A percentile compares a stretch with the other conserved stretches of the same genome.
phyloP scores from a whole-genome alignment of 2,329 filamentous ascomycete species.

The Trichoderma semiorbis region DNA sequence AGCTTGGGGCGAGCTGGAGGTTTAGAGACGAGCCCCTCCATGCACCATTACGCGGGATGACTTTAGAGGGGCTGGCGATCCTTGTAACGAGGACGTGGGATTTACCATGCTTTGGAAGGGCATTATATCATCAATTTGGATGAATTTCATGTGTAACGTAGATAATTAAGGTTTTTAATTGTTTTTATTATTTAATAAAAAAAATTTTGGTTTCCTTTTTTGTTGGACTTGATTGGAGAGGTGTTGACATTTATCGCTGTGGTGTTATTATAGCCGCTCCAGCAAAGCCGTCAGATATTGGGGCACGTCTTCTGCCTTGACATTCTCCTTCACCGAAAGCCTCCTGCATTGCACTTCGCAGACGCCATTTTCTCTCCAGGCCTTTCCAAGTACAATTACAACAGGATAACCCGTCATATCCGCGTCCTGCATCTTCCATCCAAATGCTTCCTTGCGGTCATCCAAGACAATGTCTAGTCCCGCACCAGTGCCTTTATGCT shows the following conservation, averaged over 20 bases:
- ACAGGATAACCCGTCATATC: slow-evolving; percentile 87
- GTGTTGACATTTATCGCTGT: background rate
- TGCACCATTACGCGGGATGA: slow-evolving; percentile 29
- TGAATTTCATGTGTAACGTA: background rate
- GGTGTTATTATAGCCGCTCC: slow-evolving; percentile 47
- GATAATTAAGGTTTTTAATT: background rate
- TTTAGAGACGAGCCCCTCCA: slow-evolving; percentile 25
- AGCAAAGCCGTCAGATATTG: slow-evolving; percentile 46
- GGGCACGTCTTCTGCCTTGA: slow-evolving; percentile 45
- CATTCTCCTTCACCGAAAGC: slow-evolving; percentile 58
- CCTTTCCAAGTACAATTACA: slow-evolving; percentile 71
- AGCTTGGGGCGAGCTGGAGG: slow-evolving; percentile 5
- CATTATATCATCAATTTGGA: background rate
- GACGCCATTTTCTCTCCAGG: slow-evolving; percentile 56
- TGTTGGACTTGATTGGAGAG: background rate
- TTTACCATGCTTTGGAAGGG: background rate
- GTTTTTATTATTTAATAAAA: background rate
- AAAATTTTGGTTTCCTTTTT: no score
- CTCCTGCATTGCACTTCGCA: slow-evolving; percentile 78
- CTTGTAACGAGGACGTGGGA: slow-evolving; percentile 28
- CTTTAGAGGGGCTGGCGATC: slow-evolving; percentile 31
- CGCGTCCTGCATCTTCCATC: slow-evolving; percentile 88
- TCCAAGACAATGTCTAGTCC: slow-evolving; percentile 67
- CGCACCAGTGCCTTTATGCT: slow-evolving; percentile 14
- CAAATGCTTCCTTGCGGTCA: slow-evolving; percentile 64